Base-by-base conservation (phyloP, 768 basidiomycete species). In the Pilatotrama ljubarskyi region DNA sequence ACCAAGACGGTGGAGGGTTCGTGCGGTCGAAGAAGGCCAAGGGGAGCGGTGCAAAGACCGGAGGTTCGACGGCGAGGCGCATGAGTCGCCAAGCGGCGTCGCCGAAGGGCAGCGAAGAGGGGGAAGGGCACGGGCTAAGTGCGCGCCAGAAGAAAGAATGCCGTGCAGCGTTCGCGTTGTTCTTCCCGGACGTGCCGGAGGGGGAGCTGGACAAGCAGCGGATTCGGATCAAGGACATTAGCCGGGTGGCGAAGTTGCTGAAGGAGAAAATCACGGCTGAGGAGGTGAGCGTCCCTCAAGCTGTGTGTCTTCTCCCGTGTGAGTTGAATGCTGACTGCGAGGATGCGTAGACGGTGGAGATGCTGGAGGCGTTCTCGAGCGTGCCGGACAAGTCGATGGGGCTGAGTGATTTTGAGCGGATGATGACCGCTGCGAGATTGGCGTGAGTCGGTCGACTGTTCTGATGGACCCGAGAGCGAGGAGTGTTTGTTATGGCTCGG, bases 291-390 rank as follows among this genome's bases (percentile, higher is more conserved):
- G 40, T 66, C 0, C 56, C 49, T 50, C 36, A 11, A 35, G 29
- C 18, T 55, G 42, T 26, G 11, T 37, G 36, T 46, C n/a, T 13
- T 54, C 43, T 59, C 25, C 9, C 10, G 48, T 10, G 29, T 4
- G 10, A 32, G 29, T 10, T 32, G 29, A 32, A n/a, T n/a, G n/a
- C n/a, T n/a, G 5, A 36, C 25, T 18, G 35, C 41, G n/a, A 32
- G 10, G 50, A n/a, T 5, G 50, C 18, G 9, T 55, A 93, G 91
- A 86, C 91, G 65, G 65, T 86, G 2, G 90, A 92, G 58, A 93
- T 93, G 91, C 76, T 94, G 1, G 80, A 82, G n/a, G 79, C 80
- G 51, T 93, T 91, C 68, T 90, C 91, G 1, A 84, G 81, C 0
- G 81, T 84, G 0, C 74, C 81, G 0, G 91, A 93, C 71, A 85